phyloP scores from a whole-genome alignment of 768 basidiomycete genomes.

The Hebeloma cylindrosporum region DNA sequence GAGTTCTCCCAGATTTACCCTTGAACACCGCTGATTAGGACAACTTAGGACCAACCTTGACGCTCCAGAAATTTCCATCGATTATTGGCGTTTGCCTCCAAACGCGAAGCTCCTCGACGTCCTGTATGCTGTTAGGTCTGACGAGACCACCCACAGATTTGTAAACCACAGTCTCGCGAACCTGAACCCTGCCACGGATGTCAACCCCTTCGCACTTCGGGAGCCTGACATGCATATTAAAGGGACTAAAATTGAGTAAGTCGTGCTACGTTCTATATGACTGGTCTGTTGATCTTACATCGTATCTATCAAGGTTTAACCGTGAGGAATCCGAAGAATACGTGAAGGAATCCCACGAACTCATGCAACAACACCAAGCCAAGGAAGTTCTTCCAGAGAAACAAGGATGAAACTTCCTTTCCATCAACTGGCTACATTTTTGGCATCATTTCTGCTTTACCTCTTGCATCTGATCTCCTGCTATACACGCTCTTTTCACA shows the following conservation, averaged over 20 bases:
- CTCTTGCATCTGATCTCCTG: too few relatives aligned
- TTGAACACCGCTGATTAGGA: constrained; percentile 3
- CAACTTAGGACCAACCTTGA: constrained; percentile 56
- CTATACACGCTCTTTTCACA: too few relatives aligned
- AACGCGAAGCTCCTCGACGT: constrained; percentile 84
- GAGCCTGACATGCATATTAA: constrained; percentile 88
- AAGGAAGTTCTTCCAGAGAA: too few relatives aligned
- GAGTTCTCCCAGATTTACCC: constrained; percentile 13
- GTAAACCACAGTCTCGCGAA: constrained; percentile 96
- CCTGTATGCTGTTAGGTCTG: constrained; percentile 88
- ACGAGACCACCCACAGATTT: constrained; percentile 92
- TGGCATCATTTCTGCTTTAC: too few relatives aligned
- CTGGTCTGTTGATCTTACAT: constrained; percentile 10
- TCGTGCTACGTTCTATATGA: constrained; percentile 11
- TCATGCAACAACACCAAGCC: constrained; percentile 46
- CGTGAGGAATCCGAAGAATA: constrained; percentile 65
- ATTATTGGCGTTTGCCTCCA: constrained; percentile 84
- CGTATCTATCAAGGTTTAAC: constrained; percentile 57
- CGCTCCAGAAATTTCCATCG: constrained; percentile 88
- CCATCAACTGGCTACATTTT: too few relatives aligned
- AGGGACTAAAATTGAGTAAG: constrained; percentile 74
- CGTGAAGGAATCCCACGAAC: constrained; percentile 57
- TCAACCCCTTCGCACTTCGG: constrained; percentile 86
- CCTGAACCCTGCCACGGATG: constrained; percentile 70
- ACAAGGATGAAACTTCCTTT: too few relatives aligned